These are phyloP conservation scores for Penicillium sp. DNA, from an alignment of 2,329 filamentous ascomycete species.

Conservation along the genomic window DNA sequence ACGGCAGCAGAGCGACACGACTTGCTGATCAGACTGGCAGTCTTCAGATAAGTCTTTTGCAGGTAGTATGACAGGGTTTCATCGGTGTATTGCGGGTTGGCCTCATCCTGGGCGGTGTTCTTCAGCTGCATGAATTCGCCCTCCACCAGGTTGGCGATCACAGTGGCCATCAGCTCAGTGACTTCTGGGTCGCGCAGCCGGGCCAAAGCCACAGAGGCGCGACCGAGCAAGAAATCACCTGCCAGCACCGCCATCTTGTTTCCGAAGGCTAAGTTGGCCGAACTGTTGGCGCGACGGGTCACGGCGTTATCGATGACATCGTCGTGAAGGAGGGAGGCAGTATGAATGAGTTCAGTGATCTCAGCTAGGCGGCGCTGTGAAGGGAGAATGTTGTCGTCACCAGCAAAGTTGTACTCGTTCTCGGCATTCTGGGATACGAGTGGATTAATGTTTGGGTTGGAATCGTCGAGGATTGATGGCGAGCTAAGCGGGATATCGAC, in stretches of 20 bases:
- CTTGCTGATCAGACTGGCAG: conserved; percentile 92
- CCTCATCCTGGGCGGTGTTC: conserved; percentile 88
- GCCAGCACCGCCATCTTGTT: conserved; percentile 99
- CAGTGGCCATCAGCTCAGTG: conserved; percentile 88
- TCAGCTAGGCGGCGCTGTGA: conserved; percentile 89
- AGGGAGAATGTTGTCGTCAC: conserved; percentile 71
- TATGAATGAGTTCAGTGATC: conserved; percentile 97
- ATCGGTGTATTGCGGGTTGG: conserved; percentile 79
- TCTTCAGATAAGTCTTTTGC: conserved; percentile 98
- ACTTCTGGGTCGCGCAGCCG: conserved; percentile 90
- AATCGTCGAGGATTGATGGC: conserved; percentile 68
- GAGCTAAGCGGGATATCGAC: conserved; percentile 65
- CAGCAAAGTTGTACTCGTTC: conserved; percentile 38
- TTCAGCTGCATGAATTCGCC: conserved; percentile 99
- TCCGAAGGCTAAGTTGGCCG: conserved; percentile 91
- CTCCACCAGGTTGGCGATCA: conserved; percentile 96
- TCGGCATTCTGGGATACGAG: conserved; percentile 50
- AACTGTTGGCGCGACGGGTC: conserved; percentile 77
- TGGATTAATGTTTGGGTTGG: conserved; percentile 69
- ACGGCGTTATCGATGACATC: conserved; percentile 95
- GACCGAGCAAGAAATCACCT: conserved; percentile 91
- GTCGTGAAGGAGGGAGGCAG: conserved; percentile 92
- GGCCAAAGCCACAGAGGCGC: conserved; percentile 90
- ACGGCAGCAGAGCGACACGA: conserved; percentile 88
- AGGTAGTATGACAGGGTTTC: conserved; percentile 91